Evolutionary conservation across 768 basidiomycete genomes (phyloP).

Genomic region (Mycena epipterygia): DNA sequence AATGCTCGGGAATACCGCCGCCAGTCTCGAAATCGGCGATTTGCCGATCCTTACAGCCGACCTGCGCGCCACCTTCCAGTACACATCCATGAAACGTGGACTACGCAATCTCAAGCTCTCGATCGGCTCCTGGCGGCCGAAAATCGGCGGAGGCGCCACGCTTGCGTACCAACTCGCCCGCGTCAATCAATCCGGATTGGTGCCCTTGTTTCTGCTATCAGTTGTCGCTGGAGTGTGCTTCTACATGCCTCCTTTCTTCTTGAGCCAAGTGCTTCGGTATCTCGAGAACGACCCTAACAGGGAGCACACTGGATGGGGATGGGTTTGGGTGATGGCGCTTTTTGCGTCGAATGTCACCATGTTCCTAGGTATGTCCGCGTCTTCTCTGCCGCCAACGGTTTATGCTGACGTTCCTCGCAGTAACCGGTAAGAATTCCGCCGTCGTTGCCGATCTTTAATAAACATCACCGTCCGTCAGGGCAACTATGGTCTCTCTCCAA

Average conservation of each 20-base stretch:
- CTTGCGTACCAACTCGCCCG: slow-evolving; percentile 71
- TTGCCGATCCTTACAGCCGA: slow-evolving; percentile 82
- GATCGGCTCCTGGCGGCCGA: slow-evolving; percentile 71
- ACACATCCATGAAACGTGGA: slow-evolving; percentile 69
- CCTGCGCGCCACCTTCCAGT: slow-evolving; percentile 78
- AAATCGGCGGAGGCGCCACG: slow-evolving; percentile 72
- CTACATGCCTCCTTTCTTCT: slow-evolving; percentile 71
- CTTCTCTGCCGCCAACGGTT: not conserved
- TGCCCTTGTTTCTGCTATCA: slow-evolving; percentile 61
- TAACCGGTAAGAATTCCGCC: slow-evolving; percentile 86
- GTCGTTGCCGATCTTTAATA: not conserved
- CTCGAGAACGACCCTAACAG: slow-evolving; percentile 70
- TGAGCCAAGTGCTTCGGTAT: slow-evolving; percentile 62
- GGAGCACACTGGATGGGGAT: slow-evolving; percentile 59
- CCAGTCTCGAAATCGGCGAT: slow-evolving; percentile 87
- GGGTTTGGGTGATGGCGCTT: too few relatives aligned
- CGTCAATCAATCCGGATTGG: slow-evolving; percentile 62
- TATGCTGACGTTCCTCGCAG: slow-evolving; percentile 56
- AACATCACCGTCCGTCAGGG: not conserved
- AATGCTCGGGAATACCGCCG: slow-evolving; percentile 80
- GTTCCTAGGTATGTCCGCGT: slow-evolving; percentile 59
- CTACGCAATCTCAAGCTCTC: slow-evolving; percentile 63
- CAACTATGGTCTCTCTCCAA: slow-evolving; percentile 9
- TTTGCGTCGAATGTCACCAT: not conserved
- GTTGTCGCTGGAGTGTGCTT: slow-evolving; percentile 69